Evolutionary conservation across 2,329 filamentous ascomycete genomes (phyloP), one percentile per base, ranked within the genome.

Genomic region (Penicillium verrucosum): DNA sequence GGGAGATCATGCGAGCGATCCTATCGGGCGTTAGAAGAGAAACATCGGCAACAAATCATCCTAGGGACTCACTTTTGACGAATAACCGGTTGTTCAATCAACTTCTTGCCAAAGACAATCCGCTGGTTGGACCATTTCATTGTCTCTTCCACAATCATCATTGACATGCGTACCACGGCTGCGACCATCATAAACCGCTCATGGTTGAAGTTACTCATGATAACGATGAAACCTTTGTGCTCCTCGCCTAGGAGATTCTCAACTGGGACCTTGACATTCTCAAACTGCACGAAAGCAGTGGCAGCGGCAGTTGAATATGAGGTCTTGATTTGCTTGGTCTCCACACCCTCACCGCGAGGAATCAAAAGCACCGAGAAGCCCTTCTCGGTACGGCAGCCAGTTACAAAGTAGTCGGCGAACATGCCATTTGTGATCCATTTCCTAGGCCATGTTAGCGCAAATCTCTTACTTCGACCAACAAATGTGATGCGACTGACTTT

Each of bases 71-170:
- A 87, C 85, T 95, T 95, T 68, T 89, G 86, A 21, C 87, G 68
- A 55, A 95, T 92, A 43, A 90, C 89, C 25, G 90, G 89, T 69
- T 95, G 90, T 68, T 91, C 86, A 63, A 93, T 88, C 40, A 95
- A 81, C 29, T 86, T 86, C 80, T 93, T 93, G 70, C 85, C 85
- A 70, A 94, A 94, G 62, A 95, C 89, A 27, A 92, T 80, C 48
- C 90, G 86, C 76, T 96, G 92, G 77, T 94, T 90, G 32, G 86
- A 82, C 91, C 92, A 96, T 73, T 94, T 94, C 61, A 95, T 78
- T 67, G 86, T 93, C 71, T 95, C 90, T 73, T 95, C 90, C 12
- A 90, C 86, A 14, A 93, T 83, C 1, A 82, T 82, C 60, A 89
- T 83, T 52, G 81, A 85, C 74, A 82, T 80, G 49, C 89, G 85